phyloP scores from a whole-genome alignment of 2,329 filamentous ascomycete species.

The Davidsoniella australis region DNA sequence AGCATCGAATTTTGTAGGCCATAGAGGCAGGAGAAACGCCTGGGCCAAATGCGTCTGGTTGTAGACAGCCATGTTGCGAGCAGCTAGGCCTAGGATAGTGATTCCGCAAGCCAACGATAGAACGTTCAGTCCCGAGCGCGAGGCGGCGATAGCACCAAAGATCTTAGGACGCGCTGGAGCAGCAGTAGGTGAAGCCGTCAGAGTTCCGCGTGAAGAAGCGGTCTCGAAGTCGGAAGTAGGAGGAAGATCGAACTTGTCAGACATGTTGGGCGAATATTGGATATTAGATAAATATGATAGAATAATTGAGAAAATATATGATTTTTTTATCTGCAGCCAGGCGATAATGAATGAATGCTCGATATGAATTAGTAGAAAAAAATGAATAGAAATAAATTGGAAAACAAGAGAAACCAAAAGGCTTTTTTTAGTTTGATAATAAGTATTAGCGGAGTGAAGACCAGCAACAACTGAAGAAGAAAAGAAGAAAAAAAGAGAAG shows the following conservation, averaged over 20 bases:
- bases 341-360: too few relatives aligned
- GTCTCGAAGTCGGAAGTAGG: conserved; percentile 31
- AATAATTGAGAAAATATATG: background rate
- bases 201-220: conserved; percentile 24
- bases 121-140: conserved; percentile 29
- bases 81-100: conserved; percentile 35
- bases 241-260: conserved; percentile 24
- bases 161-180: conserved; percentile 19
- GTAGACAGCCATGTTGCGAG: conserved; percentile 37
- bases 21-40: conserved; percentile 35
- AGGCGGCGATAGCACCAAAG: conserved; percentile 25
- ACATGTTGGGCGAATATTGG: conserved; percentile 5
- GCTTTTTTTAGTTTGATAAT: too few relatives aligned
- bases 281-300: background rate
- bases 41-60: conserved; percentile 32
- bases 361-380: background rate
- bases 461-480: conserved; percentile 1
- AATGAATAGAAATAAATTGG: conserved; percentile 1
- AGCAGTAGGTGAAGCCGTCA: conserved; percentile 13
- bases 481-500: background rate
- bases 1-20: conserved; percentile 40
- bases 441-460: background rate
- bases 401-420: conserved; percentile 1
- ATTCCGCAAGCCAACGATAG: conserved; percentile 34
- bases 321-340: too few relatives aligned